Evolutionary conservation across 2,329 filamentous ascomycete genomes (phyloP), one percentile per base, ranked within the genome.

Genomic region (Ambrosiella cleistominuta): DNA sequence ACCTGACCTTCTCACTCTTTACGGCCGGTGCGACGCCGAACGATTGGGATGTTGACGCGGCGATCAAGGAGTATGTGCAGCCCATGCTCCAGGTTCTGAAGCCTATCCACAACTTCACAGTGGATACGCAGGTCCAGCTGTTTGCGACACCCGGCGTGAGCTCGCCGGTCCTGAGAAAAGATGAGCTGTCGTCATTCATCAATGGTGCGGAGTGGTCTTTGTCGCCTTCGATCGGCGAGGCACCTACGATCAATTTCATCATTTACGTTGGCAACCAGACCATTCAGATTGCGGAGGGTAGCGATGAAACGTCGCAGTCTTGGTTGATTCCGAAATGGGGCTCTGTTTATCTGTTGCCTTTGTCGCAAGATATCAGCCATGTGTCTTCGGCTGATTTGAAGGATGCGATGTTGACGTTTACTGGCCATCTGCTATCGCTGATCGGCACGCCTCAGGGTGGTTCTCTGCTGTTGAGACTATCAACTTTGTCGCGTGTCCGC

Each of bases 321-420:
- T 97, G 91, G 91, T 77, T 96, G 63, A 85, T 98, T 50, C 93
- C 93, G 0, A 93, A 98, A 72, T 98, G 93, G 93, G 93, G 93
- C 42, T 77, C 78, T 13, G 78, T 83, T 8, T 82, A 81, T 63
- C 70, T 81, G 12, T 74, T 95, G 55, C 68, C 69, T 47, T 72
- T 70, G 39, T 58, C 65, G 1, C 65, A 69, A 52, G 68, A 69
- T 45, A 72, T 70, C 37, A 62, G 70, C 7, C 75, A 80, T 61
- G 77, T 95, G 8, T 73, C 80, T 0, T 75, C 76, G 7, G 77
- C 83, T 7, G 77, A 80, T 35, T 77, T 98, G 27, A 83, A 83
- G 61, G 83, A 87, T 37, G 85, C 88, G 0, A 83, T 98, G 74
- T 76, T 94, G 60, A 93, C 85, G 1, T 97, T 98, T 69, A 90